Evolutionary conservation across 768 basidiomycete species (phyloP), one percentile per base, ranked within the genome.

Genomic region (Leccinum subtestaceum): DNA sequence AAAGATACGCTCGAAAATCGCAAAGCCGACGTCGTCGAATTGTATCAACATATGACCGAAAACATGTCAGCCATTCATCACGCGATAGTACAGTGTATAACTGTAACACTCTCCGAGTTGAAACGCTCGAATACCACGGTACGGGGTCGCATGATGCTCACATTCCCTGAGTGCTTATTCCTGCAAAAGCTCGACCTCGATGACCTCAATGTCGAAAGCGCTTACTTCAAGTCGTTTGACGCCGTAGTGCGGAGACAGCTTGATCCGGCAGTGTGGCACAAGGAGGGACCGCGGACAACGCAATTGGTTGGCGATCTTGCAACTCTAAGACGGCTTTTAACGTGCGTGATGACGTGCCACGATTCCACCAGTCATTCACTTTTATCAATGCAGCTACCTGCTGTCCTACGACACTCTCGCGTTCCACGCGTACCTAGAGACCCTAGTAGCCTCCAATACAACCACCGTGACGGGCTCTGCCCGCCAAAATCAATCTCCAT

Each of bases 201-300:
- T 63, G 95, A 97, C 61, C 79, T 98, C 59, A 94, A 84, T 25
- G 83, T 98, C 50, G 91, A 97, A 67, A 95, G 90, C 65, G 93
- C 95, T 0, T 95, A 98, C 66, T 98, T 98, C 72, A 85, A 86
- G 34, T 93, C 91, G 1, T 99, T 98, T 67, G 95, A 98, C 67
- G 76, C 83, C 19, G 81, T 96, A 52, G 94, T 98, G 2, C 85
- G 95, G 3, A 83, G 85, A 32, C 93, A 95, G 67, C 83, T 98
- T 8, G 93, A 97, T 71, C 82, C 94, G 0, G n/a, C n/a, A n/a
- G 89, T 97, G 7, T 98, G 97, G 96, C 95, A 98, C 73, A 93
- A 94, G 74, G 95, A 96, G 27, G 94, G 94, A 0, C 87, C 92
- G 1, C 88, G 84, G 60, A 98, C 95, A 5, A 94, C 92, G 65